A percentile compares a stretch with the other conserved stretches of the same genome.
These are phyloP conservation scores for Ajuga reptans DNA, from an alignment of 305 asterid genomes.

Conservation along the genomic window DNA sequence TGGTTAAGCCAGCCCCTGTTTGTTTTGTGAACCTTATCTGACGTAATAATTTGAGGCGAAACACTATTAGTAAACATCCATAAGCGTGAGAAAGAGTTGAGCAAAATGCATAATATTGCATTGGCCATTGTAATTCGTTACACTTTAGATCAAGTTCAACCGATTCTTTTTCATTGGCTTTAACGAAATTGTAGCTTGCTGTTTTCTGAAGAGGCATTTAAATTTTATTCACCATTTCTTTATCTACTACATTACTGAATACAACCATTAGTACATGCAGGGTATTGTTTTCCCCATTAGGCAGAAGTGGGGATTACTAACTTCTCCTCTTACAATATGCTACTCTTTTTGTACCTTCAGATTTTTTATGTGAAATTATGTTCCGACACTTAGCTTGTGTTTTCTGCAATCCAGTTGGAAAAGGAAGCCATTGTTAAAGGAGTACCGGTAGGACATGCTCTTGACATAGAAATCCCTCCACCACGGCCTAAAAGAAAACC, in stretches of 20 bases:
- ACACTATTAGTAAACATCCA: conserved; percentile 1
- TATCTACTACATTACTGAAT: conserved; percentile 6
- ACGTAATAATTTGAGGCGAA: background rate
- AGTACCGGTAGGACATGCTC: conserved; percentile 60
- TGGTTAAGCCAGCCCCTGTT: conserved; percentile 13
- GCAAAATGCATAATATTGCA: background rate
- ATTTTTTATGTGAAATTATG: conserved; percentile 11
- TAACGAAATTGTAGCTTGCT: background rate
- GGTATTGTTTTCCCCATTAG: background rate
- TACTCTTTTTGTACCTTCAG: conserved; percentile 6
- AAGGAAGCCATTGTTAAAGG: conserved; percentile 83
- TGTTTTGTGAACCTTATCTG: background rate
- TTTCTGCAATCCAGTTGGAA: conserved; percentile 56
- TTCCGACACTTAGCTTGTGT: conserved; percentile 10
- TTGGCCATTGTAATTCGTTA: background rate
- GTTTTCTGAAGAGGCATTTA: conserved; percentile 2
- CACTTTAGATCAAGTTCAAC: background rate
- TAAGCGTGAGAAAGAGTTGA: background rate
- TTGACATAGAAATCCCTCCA: conserved; percentile 93
- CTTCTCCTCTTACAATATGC: conserved; percentile 16
- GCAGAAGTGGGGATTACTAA: conserved; percentile 9
- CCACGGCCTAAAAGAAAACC: conserved; percentile 98
- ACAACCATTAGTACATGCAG: conserved; percentile 5
- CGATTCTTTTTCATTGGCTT: background rate
- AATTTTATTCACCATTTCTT: background rate